Evolutionary conservation across 106 monocot species (phyloP).

Genomic region (Gastrodia elata): DNA sequence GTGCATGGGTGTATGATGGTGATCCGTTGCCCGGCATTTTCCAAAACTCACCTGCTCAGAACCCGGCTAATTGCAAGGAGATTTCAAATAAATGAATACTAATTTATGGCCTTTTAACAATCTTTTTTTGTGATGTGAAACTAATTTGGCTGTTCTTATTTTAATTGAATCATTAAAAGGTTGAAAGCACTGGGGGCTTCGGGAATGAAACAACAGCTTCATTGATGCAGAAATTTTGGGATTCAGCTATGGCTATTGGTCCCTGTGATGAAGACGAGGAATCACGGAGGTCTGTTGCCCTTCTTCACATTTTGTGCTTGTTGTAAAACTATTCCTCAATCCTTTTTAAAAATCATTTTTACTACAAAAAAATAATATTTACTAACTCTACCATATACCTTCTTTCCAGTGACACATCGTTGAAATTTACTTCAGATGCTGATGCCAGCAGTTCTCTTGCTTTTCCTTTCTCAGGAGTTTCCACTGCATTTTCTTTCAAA

Average conservation of each 20-base stretch:
- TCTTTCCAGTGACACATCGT: constrained; percentile 55
- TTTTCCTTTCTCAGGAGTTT: constrained; percentile 26
- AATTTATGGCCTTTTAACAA: background rate
- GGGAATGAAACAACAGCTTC: constrained; percentile 57
- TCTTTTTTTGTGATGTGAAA: background rate
- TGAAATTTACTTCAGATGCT: constrained; percentile 55
- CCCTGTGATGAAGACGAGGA: constrained; percentile 70
- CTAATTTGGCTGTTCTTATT: background rate
- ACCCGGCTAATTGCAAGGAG: background rate
- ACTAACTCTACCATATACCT: background rate
- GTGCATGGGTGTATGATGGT: no score
- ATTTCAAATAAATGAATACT: background rate
- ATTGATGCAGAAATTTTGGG: constrained; percentile 97
- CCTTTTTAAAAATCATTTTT: background rate
- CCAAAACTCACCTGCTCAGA: background rate
- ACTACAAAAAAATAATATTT: background rate
- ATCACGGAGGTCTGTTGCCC: constrained; percentile 27
- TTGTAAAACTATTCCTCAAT: background rate
- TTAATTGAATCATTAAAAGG: constrained; percentile 27
- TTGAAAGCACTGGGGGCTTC: constrained; percentile 52
- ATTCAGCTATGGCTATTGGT: constrained; percentile 70
- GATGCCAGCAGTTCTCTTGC: constrained; percentile 23
- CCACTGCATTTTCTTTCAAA: constrained; percentile 63
- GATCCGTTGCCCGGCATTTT: background rate
- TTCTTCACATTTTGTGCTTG: background rate